Conservation (phyloP, 768 basidiomycete species). For the Tephrocybe sp. region DNA sequence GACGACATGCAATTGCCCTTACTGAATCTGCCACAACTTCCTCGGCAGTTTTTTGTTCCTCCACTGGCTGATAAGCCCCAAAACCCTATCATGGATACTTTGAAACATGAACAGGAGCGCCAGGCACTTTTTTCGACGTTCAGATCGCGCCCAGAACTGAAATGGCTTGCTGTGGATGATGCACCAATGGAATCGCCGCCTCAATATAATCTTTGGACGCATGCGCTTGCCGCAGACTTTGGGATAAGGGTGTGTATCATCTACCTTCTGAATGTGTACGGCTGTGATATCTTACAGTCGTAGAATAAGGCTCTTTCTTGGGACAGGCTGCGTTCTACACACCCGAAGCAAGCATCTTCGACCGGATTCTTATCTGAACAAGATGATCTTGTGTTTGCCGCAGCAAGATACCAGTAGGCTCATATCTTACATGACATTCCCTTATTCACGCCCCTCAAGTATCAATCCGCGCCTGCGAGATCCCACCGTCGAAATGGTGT, state of each 20-base stretch:
- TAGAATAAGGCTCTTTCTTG: constrained; percentile 59
- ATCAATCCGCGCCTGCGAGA: constrained; percentile 44
- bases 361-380: constrained; percentile 74
- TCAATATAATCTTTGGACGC: constrained; percentile 18
- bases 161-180: constrained; percentile 23
- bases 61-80: constrained; percentile 69
- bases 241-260: constrained; percentile 19
- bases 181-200: constrained; percentile 6
- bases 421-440: not conserved
- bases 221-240: constrained; percentile 20
- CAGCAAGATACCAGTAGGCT: constrained; percentile 60
- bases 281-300: constrained; percentile 2
- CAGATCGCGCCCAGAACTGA: constrained; percentile 29
- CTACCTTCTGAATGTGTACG: not conserved
- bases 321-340: constrained; percentile 49
- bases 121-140: constrained; percentile 13
- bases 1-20: constrained; percentile 25
- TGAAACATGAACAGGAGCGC: constrained; percentile 30
- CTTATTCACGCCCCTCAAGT: constrained; percentile 30
- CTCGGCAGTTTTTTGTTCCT: constrained; percentile 59
- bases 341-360: constrained; percentile 26
- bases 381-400: constrained; percentile 44
- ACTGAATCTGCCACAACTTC: constrained; percentile 27
- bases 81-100: constrained; percentile 68
- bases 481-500: constrained; percentile 34